Evolutionary conservation across 176 grass and related monocot genomes (phyloP).

Genomic region (Musa beccarii): DNA sequence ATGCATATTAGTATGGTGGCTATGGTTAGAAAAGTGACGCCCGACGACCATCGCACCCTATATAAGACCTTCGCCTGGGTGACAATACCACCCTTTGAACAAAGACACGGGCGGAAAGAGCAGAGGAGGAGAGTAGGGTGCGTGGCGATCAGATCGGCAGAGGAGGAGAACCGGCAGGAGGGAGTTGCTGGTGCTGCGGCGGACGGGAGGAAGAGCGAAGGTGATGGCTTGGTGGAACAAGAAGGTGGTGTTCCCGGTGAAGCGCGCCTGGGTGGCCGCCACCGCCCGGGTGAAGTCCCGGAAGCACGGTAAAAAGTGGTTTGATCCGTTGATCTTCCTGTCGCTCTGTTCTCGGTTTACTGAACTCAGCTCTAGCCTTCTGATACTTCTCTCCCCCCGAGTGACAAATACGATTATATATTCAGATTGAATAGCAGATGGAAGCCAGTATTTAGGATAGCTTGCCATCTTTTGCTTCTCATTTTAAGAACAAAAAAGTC

Average conservation of each 20-base stretch:
- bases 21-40: not conserved
- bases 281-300: constrained; percentile 41
- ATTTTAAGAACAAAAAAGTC: too few relatives aligned
- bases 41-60: not conserved
- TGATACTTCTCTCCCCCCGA: not conserved
- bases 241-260: constrained; percentile 66
- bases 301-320: constrained; percentile 38
- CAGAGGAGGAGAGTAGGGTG: not conserved
- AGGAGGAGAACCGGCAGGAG: not conserved
- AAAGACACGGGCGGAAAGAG: not conserved
- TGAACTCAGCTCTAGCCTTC: not conserved
- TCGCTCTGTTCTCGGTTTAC: not conserved
- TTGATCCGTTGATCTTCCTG: not conserved
- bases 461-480: too few relatives aligned
- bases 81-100: not conserved
- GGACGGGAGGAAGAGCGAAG: not conserved
- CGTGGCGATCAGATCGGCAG: not conserved
- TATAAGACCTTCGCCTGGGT: not conserved
- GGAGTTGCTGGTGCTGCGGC: not conserved
- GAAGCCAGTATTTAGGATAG: too few relatives aligned
- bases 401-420: too few relatives aligned
- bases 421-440: too few relatives aligned
- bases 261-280: constrained; percentile 53
- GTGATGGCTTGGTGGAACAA: constrained; percentile 69
- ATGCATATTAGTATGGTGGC: not conserved